Percentiles rank a stretch among this genome's conserved stretches.
Conservation (phyloP, 345 rosid species). For the Capsella bursapastoris region DNA sequence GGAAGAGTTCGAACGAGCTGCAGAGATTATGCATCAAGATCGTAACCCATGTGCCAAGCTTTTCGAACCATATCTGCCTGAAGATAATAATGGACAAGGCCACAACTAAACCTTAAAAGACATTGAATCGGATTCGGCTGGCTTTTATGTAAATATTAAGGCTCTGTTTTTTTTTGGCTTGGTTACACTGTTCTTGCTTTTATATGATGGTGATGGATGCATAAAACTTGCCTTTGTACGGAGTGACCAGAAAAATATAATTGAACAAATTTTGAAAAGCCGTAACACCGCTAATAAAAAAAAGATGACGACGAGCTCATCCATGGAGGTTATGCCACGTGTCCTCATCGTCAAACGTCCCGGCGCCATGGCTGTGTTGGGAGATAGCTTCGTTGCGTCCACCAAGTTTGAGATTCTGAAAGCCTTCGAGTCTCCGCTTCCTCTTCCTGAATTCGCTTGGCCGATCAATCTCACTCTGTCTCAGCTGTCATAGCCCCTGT, state of each 20-base stretch:
- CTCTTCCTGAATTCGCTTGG: slow-evolving; percentile 37
- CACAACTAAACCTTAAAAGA: slow-evolving; percentile 14
- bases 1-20: slow-evolving; percentile 98
- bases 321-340: background rate
- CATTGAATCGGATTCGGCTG: slow-evolving; percentile 5
- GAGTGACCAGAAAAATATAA: background rate
- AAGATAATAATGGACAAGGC: slow-evolving; percentile 34
- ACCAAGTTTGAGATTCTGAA: background rate
- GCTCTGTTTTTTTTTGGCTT: background rate
- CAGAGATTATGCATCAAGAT: slow-evolving; percentile 75
- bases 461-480: slow-evolving; percentile 40
- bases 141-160: slow-evolving; percentile 33
- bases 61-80: slow-evolving; percentile 67
- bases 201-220: background rate
- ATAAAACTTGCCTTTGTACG: background rate
- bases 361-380: background rate
- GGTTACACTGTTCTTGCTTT: slow-evolving; percentile 24
- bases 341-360: background rate
- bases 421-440: slow-evolving; percentile 21
- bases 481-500: slow-evolving; percentile 45
- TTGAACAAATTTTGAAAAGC: background rate
- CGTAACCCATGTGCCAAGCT: slow-evolving; percentile 71
- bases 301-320: background rate
- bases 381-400: background rate
- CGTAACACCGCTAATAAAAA: background rate